Evolutionary conservation across 2,329 filamentous ascomycete genomes (phyloP).

Genomic region (Cadophora malorum): DNA sequence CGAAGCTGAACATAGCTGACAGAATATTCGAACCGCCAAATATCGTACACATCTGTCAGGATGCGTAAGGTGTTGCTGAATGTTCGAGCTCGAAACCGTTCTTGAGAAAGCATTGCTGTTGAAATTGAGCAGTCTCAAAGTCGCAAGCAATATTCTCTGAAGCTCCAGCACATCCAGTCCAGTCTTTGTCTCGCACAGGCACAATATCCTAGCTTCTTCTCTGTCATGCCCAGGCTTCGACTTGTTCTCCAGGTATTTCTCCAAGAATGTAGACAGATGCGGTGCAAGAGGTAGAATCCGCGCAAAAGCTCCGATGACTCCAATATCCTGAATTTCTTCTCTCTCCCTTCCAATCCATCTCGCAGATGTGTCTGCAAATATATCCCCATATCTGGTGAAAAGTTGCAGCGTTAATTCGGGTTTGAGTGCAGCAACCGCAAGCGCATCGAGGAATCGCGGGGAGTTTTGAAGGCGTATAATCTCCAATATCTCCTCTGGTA

Average conservation of each 20-base stretch:
- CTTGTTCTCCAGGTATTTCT: slow-evolving; percentile 50
- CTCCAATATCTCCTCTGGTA: slow-evolving; percentile 74
- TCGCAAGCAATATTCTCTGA: slow-evolving; percentile 64
- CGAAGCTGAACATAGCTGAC: slow-evolving; percentile 77
- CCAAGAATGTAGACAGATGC: slow-evolving; percentile 76
- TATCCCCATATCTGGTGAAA: slow-evolving; percentile 74
- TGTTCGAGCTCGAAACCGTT: slow-evolving; percentile 67
- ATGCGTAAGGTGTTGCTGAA: slow-evolving; percentile 73
- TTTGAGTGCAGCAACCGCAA: slow-evolving; percentile 73
- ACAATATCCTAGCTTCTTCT: slow-evolving; percentile 36
- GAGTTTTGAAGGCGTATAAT: slow-evolving; percentile 69
- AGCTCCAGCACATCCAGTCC: slow-evolving; percentile 48
- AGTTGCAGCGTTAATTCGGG: slow-evolving; percentile 74
- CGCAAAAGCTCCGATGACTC: slow-evolving; percentile 74
- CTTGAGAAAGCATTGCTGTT: slow-evolving; percentile 72
- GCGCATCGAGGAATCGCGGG: slow-evolving; percentile 71
- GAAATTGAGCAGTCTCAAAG: slow-evolving; percentile 81
- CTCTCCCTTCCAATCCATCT: slow-evolving; percentile 68
- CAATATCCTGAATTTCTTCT: slow-evolving; percentile 35
- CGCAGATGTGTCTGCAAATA: slow-evolving; percentile 84
- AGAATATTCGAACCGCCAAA: slow-evolving; percentile 82
- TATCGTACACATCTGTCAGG: slow-evolving; percentile 70
- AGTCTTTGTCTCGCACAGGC: slow-evolving; percentile 39
- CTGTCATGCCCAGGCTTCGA: slow-evolving; percentile 41
- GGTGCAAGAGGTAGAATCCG: slow-evolving; percentile 83